Base-by-base conservation (phyloP, 139 green algal species). In the Tetradesmus lagerheimii region DNA sequence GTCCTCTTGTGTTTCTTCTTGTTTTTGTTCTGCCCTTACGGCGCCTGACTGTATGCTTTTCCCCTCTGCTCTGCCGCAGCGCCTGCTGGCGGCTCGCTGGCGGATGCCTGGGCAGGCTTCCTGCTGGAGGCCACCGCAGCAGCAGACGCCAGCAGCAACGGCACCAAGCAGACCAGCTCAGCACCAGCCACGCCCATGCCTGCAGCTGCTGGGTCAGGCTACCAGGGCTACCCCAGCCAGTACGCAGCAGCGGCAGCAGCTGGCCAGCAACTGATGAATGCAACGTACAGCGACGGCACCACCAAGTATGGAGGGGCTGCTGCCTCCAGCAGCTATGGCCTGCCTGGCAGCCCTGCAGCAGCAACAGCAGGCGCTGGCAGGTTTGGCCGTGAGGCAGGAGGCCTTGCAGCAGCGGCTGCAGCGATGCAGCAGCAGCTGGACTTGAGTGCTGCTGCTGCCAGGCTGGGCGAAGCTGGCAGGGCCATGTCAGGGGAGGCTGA, bases 381-480 rank as follows among this genome's bases (percentile, higher is more conserved):
- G 53, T 62, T 87, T 20, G 31, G 80, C 0, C 20, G 80, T 75
- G 27, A 53, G 47, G 5, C 45, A 75, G 45, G n/a, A 18, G 14
- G 31, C n/a, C 80, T 86, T 47, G n/a, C 53, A 37, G 80, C 29
- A 31, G 45, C 80, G 34, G n/a, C 80, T 16, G 80, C 29, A 27
- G 31, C 16, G n/a, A 86, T 86, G 80, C 80, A 86, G 80, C 45
- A 86, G 80, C 80, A 86, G 80, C 45, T 86, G 80, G 80, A 86
- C 31, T 16, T 86, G 34, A 35, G n/a, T 47, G 53, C 50, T 34
- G 53, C 81, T 31, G 79, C 79, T 64, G 79, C 77, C 18, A 38
- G 67, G 67, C 67, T 78, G n/a, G 31, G 67, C 18, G 67, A 78
- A 29, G n/a, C 67, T 38, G 31, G n/a, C 31, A 78, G 31, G 67